Evolutionary conservation across 768 basidiomycete genomes (phyloP), one percentile per base, ranked within the genome.

Genomic region (Strobilomyces echinocephalus): DNA sequence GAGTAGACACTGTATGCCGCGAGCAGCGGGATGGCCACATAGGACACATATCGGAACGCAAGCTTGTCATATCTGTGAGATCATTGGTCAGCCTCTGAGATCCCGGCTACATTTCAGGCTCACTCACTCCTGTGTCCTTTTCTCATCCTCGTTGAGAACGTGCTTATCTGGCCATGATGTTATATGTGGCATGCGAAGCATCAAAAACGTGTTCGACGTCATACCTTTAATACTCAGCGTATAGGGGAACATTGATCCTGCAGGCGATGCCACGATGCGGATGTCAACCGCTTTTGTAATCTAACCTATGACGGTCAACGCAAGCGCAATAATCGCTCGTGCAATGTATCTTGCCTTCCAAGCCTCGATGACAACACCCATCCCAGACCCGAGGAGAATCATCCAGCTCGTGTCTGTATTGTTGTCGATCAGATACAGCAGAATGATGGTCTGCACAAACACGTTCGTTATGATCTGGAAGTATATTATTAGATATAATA

Each of bases 331-430:
- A 48, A 42, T 53, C 50, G 60, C 40, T 26, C 21, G 35, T 20
- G 24, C 42, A 49, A 56, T 21, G 21, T 58, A 52, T 56, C 74
- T 50, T 54, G 84, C 87, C 85, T 97, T 97, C 95, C 94, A 97
- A 2, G 91, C 93, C 71, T 97, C 95, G 53, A 92, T 83, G 30
- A 90, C 60, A 40, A 90, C 79, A 40, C 91, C 88, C 68, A 84
- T 80, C 10, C 89, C 91, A 51, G 88, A 91, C 5, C 88, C 86
- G 69, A 93, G 80, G 24, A 97, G 79, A 69, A 98, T 97, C 91
- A 97, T 97, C 88, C 91, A 95, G 63, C 87, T 92, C 30, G 95
- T 99, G 68, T 97, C 90, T 49, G 91, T 85, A 61, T 90, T 91
- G 69, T 94, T 95, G 73, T 97, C 95, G 62, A 95, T 84, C 61